Evolutionary conservation across 106 monocot species (phyloP).

Genomic region (Cymbidium sinense): DNA sequence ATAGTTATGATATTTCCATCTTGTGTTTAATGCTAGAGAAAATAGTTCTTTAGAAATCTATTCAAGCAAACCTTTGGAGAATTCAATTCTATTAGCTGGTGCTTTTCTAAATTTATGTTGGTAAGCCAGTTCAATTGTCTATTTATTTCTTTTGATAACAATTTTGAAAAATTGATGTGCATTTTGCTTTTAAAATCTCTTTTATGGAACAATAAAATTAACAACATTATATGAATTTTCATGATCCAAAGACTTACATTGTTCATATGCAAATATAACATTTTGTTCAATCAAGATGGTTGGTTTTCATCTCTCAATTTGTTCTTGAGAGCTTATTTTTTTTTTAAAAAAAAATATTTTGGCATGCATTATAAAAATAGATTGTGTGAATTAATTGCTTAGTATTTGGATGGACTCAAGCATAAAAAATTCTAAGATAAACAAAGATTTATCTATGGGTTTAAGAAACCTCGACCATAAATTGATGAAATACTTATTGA

Average conservation of each 20-base stretch:
- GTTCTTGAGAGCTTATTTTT: not conserved
- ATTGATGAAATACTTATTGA: constrained; percentile 44
- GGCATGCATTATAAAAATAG: too few species aligned
- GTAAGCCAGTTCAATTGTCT: not conserved
- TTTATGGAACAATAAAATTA: not conserved
- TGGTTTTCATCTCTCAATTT: not conserved
- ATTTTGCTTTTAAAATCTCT: not conserved
- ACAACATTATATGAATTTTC: not conserved
- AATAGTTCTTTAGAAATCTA: constrained; percentile 1
- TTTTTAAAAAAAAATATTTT: not conserved
- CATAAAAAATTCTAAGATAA: constrained; percentile 35
- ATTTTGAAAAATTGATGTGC: too few species aligned
- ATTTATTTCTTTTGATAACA: not conserved
- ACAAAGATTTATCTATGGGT: constrained; percentile 50
- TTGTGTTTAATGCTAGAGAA: not conserved
- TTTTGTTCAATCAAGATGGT: constrained; percentile 8
- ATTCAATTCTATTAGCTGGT: not conserved
- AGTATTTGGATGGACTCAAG: constrained; percentile 50
- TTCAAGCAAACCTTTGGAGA: constrained; percentile 2
- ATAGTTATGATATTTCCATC: not conserved
- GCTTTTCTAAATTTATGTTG: constrained; percentile 9
- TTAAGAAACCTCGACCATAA: constrained; percentile 31
- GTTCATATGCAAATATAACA: constrained; percentile 11
- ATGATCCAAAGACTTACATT: constrained; percentile 7
- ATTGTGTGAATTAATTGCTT: not conserved